Evolutionary conservation across 176 grass and related monocot genomes (phyloP).

Genomic region (Elymus sibiricus): DNA sequence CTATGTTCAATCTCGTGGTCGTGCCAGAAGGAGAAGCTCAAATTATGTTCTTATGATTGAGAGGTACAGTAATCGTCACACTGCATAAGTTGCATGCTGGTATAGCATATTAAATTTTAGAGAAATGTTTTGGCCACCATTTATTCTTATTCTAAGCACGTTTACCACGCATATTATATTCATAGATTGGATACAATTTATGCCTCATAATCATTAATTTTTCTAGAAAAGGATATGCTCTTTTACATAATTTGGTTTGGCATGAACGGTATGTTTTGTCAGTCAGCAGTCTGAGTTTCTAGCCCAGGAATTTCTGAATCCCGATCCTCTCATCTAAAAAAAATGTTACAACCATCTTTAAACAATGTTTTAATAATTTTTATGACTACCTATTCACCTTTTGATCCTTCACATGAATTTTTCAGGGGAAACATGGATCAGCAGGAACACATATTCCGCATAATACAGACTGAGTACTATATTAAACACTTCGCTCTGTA

Average conservation of each 20-base stretch:
- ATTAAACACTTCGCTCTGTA: slow-evolving; percentile 51
- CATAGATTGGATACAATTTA: neutral
- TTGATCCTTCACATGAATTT: slow-evolving; percentile 10
- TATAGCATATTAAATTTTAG: neutral
- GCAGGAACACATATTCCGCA: slow-evolving; percentile 70
- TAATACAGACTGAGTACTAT: slow-evolving; percentile 69
- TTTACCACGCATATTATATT: neutral
- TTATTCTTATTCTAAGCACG: neutral
- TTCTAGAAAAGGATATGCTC: neutral
- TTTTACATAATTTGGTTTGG: slow-evolving; percentile 8
- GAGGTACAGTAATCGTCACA: slow-evolving; percentile 45
- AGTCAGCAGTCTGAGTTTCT: neutral
- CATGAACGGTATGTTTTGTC: neutral
- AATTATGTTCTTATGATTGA: slow-evolving; percentile 87
- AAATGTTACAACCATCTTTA: neutral
- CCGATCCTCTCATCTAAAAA: neutral
- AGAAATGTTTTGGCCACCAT: neutral
- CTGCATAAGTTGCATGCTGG: slow-evolving; percentile 18
- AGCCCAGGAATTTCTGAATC: neutral
- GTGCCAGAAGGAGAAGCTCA: slow-evolving; percentile 65
- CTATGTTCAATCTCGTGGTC: slow-evolving; percentile 84
- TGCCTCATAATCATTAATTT: neutral
- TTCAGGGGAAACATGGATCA: slow-evolving; percentile 69
- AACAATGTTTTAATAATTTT: neutral
- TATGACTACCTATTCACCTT: neutral